phyloP scores from a whole-genome alignment of 116 monocot genomes.

The Zostera marina region DNA sequence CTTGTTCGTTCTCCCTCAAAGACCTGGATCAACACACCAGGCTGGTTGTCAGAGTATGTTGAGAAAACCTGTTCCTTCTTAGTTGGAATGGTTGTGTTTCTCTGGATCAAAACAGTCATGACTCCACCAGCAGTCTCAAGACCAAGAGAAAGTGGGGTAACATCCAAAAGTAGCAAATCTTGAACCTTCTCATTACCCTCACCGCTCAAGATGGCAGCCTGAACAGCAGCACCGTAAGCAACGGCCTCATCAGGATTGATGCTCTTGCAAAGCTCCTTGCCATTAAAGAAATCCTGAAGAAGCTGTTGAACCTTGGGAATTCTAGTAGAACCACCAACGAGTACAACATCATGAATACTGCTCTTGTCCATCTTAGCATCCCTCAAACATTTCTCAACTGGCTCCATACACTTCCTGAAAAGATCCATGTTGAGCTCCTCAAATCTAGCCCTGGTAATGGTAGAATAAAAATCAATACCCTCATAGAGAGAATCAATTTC shows the following conservation, averaged over 20 bases:
- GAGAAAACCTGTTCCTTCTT: slow-evolving; percentile 76
- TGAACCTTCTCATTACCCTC: slow-evolving; percentile 71
- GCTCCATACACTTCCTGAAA: slow-evolving; percentile 30
- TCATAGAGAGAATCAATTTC: slow-evolving; percentile 53
- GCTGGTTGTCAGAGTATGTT: slow-evolving; percentile 60
- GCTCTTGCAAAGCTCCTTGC: slow-evolving; percentile 38
- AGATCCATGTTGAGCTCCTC: slow-evolving; percentile 51
- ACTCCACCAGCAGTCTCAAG: slow-evolving; percentile 79
- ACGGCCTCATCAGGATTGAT: slow-evolving; percentile 66
- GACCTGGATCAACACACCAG: slow-evolving; percentile 53
- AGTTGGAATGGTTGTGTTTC: slow-evolving; percentile 59
- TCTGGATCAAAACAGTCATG: slow-evolving; percentile 70
- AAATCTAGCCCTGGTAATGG: slow-evolving; percentile 38
- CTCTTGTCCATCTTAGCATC: slow-evolving; percentile 73
- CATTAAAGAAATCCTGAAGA: slow-evolving; percentile 39
- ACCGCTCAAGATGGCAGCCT: slow-evolving; percentile 32
- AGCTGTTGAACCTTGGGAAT: slow-evolving; percentile 29
- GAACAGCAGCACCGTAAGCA: slow-evolving; percentile 39
- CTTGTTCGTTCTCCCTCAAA: slow-evolving; percentile 52
- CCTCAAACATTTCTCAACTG: slow-evolving; percentile 28
- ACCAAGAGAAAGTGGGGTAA: slow-evolving; percentile 63
- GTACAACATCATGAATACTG: slow-evolving; percentile 22
- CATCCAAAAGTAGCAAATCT: slow-evolving; percentile 65
- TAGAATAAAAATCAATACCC: slow-evolving; percentile 28
- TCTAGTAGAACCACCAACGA: slow-evolving; percentile 29